These are phyloP conservation scores for Colletotrichum sublineola DNA, from an alignment of 2,329 filamentous ascomycete species.

Conservation along the genomic window DNA sequence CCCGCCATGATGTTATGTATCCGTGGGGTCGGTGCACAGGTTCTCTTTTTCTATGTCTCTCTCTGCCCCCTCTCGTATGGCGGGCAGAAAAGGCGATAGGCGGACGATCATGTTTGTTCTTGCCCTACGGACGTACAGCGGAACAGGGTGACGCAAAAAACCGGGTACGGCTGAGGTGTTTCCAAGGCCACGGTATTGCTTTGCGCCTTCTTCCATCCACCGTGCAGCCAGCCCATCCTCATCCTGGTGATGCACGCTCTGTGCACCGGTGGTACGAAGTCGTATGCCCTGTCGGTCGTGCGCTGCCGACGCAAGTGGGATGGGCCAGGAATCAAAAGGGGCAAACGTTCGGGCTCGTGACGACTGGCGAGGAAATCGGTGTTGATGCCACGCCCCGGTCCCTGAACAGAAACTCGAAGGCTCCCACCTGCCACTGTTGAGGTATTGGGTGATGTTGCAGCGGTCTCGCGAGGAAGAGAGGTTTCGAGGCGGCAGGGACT, in stretches of 20 bases:
- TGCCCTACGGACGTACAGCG: conserved; percentile 27
- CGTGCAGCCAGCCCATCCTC: neutral
- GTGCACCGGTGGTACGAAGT: conserved; percentile 7
- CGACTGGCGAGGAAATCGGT: conserved; percentile 5
- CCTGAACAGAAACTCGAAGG: conserved; percentile 19
- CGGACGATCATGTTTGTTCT: conserved; percentile 40
- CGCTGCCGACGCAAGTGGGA: conserved; percentile 12
- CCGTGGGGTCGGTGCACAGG: conserved; percentile 9
- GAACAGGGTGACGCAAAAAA: conserved; percentile 8
- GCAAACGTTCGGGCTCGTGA: neutral
- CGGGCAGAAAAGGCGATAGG: conserved; percentile 12
- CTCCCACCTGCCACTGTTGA: conserved; percentile 8
- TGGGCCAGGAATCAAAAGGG: conserved; percentile 9
- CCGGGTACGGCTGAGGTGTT: conserved; percentile 8
- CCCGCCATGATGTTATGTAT: conserved; percentile 32
- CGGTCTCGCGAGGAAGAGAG: conserved; percentile 16
- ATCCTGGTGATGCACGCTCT: neutral
- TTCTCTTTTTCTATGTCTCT: neutral
- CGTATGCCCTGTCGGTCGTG: conserved; percentile 18
- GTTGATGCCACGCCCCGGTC: conserved; percentile 7
- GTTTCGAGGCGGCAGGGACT: neutral
- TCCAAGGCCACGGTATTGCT: conserved; percentile 17
- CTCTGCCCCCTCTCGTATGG: neutral
- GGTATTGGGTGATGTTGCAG: conserved; percentile 23
- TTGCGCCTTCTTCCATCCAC: neutral